phyloP scores from a whole-genome alignment of 495 filamentous ascomycete genomes.

The Schizothecium vesticola region DNA sequence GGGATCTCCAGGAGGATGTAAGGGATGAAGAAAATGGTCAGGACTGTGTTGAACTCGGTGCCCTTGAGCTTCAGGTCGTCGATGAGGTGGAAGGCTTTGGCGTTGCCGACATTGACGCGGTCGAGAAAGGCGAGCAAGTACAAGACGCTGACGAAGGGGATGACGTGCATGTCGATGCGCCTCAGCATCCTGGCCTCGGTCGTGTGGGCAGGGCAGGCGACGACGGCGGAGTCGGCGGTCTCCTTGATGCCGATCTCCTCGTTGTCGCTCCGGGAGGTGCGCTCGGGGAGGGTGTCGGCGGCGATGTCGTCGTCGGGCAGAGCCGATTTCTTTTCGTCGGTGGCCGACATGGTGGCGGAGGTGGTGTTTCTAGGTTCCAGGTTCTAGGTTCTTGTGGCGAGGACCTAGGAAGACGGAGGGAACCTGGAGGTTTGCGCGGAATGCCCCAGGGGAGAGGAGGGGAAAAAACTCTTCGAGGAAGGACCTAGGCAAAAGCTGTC shows the following conservation, averaged over 20 bases:
- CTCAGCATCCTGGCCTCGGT: slow-evolving; percentile 62
- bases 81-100: slow-evolving; percentile 56
- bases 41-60: slow-evolving; percentile 65
- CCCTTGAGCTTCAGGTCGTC: slow-evolving; percentile 55
- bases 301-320: background rate
- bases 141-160: slow-evolving; percentile 76
- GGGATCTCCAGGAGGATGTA: slow-evolving; percentile 87
- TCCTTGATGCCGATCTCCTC: background rate
- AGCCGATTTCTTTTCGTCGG: background rate
- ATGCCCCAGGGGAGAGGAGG: background rate
- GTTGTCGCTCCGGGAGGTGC: background rate
- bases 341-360: background rate
- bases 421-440: background rate
- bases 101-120: slow-evolving; percentile 69
- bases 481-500: background rate
- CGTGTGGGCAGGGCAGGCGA: slow-evolving; percentile 27
- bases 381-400: background rate
- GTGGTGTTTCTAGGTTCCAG: background rate
- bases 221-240: background rate
- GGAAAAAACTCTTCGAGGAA: background rate
- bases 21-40: slow-evolving; percentile 90
- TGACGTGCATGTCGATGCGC: slow-evolving; percentile 73
- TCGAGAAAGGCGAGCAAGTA: slow-evolving; percentile 88
- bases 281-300: background rate
- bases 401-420: background rate